These are phyloP conservation scores for Staphylotrichum longicolle DNA, from an alignment of 495 filamentous ascomycete species.

Conservation along the genomic window DNA sequence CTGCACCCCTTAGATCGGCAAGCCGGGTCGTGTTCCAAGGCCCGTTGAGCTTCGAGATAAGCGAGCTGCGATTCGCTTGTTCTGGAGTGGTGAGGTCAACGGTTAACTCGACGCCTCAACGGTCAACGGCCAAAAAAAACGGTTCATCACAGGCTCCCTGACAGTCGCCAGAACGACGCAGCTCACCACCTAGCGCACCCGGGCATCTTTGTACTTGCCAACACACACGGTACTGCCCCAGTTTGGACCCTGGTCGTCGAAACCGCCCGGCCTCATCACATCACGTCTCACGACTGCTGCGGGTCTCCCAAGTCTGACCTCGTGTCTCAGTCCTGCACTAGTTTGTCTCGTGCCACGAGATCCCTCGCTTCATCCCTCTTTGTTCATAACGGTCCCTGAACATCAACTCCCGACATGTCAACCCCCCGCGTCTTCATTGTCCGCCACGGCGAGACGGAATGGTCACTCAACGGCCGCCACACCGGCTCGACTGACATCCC, in stretches of 20 bases:
- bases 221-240: too few relatives aligned
- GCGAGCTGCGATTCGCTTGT: conserved; percentile 1
- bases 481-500: conserved; percentile 85
- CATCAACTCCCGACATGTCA: conserved; percentile 31
- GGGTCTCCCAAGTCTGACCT: not conserved
- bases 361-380: not conserved
- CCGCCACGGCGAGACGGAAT: conserved; percentile 93
- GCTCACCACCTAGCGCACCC: too few relatives aligned
- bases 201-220: too few relatives aligned
- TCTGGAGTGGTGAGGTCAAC: conserved; percentile 3
- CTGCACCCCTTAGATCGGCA: not conserved
- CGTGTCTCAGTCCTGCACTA: not conserved
- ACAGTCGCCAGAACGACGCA: too few relatives aligned
- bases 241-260: not conserved
- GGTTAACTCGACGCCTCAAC: not conserved
- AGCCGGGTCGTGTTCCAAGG: not conserved
- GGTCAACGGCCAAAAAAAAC: not conserved
- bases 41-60: not conserved
- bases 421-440: conserved; percentile 87
- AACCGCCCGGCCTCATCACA: not conserved
- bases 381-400: not conserved
- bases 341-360: not conserved
- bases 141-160: too few relatives aligned
- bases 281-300: not conserved
- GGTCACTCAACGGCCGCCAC: conserved; percentile 91